Percentiles rank a stretch among this genome's conserved stretches.
Evolutionary conservation across 805 yeast species (phyloP).

Genomic region (Pichia pseudocactophila): DNA sequence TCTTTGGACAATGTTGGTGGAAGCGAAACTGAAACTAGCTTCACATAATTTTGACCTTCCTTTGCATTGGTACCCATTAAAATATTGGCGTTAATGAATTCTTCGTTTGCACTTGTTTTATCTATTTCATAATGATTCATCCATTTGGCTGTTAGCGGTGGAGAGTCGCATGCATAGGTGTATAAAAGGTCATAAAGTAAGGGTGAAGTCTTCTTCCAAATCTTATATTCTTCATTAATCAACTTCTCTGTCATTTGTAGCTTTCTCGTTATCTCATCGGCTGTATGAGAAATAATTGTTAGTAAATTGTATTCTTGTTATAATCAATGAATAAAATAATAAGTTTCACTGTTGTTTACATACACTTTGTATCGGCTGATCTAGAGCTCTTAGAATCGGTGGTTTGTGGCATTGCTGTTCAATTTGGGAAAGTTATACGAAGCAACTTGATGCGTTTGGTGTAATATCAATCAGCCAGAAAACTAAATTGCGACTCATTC

Average conservation of each 20-base stretch:
- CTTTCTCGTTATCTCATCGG: constrained; percentile 22
- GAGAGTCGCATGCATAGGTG: constrained; percentile 60
- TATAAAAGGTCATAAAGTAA: constrained; percentile 65
- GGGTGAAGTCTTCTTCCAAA: constrained; percentile 83
- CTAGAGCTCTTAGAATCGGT: neutral
- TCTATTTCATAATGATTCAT: constrained; percentile 35
- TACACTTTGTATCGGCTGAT: neutral
- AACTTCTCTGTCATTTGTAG: constrained; percentile 53
- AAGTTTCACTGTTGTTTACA: neutral
- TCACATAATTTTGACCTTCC: constrained; percentile 35
- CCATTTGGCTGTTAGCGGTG: constrained; percentile 65
- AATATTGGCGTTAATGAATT: constrained; percentile 23
- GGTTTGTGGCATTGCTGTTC: no score
- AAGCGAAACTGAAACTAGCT: constrained; percentile 34
- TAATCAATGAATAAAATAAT: neutral
- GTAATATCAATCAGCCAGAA: no score
- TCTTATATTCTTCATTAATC: constrained; percentile 65
- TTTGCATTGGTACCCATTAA: constrained; percentile 41
- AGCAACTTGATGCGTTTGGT: no score
- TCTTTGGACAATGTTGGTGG: constrained; percentile 43
- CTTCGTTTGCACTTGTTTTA: constrained; percentile 7
- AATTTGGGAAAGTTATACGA: no score
- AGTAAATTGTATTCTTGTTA: constrained; percentile 3
- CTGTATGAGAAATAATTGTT: constrained; percentile 9
- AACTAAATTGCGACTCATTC: no score